Percentiles rank a stretch among this genome's conserved stretches.
These are phyloP conservation scores for Cystobasidium sp. DNA, from an alignment of 1,284 basidiomycete genomes.

Conservation along the genomic window DNA sequence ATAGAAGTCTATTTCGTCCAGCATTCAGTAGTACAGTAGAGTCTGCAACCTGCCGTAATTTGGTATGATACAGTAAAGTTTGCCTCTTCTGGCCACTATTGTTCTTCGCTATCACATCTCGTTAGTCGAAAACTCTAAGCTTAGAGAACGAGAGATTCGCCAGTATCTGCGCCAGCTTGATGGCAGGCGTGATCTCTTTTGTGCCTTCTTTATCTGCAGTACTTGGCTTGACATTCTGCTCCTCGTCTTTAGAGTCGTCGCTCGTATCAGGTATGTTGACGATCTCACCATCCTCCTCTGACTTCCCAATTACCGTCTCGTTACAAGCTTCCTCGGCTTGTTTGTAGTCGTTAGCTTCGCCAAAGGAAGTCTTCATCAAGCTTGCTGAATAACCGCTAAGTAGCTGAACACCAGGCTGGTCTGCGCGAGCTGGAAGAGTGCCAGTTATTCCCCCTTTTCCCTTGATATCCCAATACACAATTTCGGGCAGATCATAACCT, in stretches of 20 bases:
- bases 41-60: no score
- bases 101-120: no score
- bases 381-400: slow-evolving; percentile 70
- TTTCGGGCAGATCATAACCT: slow-evolving; percentile 70
- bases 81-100: no score
- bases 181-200: neutral
- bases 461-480: slow-evolving; percentile 66
- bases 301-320: slow-evolving; percentile 48
- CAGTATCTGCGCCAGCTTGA: no score
- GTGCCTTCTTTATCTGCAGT: neutral
- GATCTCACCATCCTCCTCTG: slow-evolving; percentile 44
- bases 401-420: slow-evolving; percentile 66
- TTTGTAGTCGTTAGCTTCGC: slow-evolving; percentile 50
- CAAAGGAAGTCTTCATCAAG: slow-evolving; percentile 71
- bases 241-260: neutral
- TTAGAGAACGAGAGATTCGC: no score
- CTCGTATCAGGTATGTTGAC: neutral
- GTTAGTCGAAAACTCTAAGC: no score
- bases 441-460: slow-evolving; percentile 12
- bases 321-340: slow-evolving; percentile 47
- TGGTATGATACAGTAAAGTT: no score
- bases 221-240: neutral
- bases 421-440: slow-evolving; percentile 61
- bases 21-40: no score
- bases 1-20: no score